Percentiles rank a stretch among this genome's conserved stretches.
These are phyloP conservation scores for Rhinocladiella similis DNA, from an alignment of 2,329 filamentous ascomycete genomes.

Conservation along the genomic window DNA sequence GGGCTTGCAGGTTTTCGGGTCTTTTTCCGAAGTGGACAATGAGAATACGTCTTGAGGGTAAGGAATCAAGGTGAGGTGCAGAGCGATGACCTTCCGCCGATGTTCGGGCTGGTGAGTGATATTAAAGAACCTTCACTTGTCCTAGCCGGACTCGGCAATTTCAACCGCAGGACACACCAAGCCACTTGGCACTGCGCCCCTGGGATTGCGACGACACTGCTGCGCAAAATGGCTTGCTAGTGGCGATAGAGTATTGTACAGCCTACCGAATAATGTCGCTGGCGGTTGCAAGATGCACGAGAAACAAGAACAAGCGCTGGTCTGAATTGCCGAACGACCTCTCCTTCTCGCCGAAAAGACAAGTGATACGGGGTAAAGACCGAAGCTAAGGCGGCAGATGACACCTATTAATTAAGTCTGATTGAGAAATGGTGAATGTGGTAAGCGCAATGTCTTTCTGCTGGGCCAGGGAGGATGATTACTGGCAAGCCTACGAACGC, in stretches of 20 bases:
- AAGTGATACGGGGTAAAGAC: background rate
- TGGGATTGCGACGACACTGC: too few species aligned
- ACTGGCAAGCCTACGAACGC: background rate
- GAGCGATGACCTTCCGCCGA: background rate
- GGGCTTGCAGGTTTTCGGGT: background rate
- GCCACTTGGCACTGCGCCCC: slow-evolving; percentile 2
- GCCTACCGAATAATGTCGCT: slow-evolving; percentile 1
- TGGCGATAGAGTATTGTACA: background rate
- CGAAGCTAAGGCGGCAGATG: background rate
- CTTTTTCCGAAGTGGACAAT: background rate
- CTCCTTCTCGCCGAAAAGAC: background rate
- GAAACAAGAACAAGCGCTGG: background rate
- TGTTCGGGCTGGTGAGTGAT: background rate
- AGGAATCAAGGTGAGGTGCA: background rate
- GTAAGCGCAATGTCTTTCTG: background rate
- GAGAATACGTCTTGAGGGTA: background rate
- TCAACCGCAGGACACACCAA: slow-evolving; percentile 1
- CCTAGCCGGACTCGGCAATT: slow-evolving; percentile 6
- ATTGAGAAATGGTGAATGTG: background rate
- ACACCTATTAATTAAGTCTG: background rate
- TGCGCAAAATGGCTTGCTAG: too few species aligned
- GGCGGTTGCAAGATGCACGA: background rate
- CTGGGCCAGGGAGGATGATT: background rate
- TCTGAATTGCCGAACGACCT: slow-evolving; percentile 1
- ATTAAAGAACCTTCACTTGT: background rate